Evolutionary conservation across 2,329 filamentous ascomycete species (phyloP), one percentile per base, ranked within the genome.

Genomic region (Verticillium alfalfae): DNA sequence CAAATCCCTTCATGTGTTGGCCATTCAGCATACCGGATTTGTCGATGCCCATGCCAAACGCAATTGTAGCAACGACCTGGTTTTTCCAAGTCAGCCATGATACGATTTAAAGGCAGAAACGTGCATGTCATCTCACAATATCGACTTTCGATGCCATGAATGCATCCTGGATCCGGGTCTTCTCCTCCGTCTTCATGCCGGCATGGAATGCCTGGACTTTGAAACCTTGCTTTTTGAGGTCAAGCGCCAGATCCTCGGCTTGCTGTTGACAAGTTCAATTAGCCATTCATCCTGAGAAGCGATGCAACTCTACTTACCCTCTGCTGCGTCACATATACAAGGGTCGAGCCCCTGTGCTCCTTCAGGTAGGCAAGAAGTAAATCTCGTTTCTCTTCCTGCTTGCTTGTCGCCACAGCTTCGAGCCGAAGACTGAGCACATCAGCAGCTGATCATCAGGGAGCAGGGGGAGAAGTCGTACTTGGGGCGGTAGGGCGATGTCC

Each of bases 271-370:
- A 22, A 8, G 22, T 3, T 5, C 3, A n/a, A 49, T 68, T 41
- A 70, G 67, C 9, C 34, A 26, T 36, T 26, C 15, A 12, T 55
- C 12, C 36, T 34, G 12, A 1, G 3, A 10, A 18, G 2, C 4
- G 3, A 7, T 2, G 1, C 8, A 5, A 26, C 6, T 1, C 5
- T 13, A 36, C 62, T 1, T 60, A 73, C 75, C 65, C 78, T 81
- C 62, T 87, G 85, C 0, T 82, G 69, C 0, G 84, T 87, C 1
- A 87, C 84, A 60, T 88, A 89, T 13, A 89, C 76, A 26, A 88
- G 82, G 0, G 83, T 83, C 2, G 85, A 76, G 0, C 86, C 86
- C 1, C 77, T 73, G 61, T 87, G 76, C 0, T 75, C 65, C 37
- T 71, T 72, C 9, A 88, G 71, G 63, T 87, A 87, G 0, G 70